Evolutionary conservation across 106 monocot genomes (phyloP), one percentile per base, ranked within the genome.

Genomic region (Narthecium ossifragum): DNA sequence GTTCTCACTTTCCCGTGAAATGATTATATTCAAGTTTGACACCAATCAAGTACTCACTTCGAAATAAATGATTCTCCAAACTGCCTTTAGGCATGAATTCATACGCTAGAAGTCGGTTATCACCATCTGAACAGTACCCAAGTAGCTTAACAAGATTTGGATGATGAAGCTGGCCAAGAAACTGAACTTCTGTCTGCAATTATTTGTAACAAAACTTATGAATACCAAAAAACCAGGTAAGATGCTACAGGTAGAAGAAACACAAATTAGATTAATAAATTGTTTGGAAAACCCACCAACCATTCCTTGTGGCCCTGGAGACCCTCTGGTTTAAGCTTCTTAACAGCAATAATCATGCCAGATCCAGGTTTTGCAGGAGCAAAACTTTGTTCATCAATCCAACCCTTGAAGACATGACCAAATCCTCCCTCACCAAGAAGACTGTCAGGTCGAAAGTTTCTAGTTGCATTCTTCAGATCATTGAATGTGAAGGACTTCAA

Each of bases 1-100:
- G n/a, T n/a, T n/a, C n/a, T n/a, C n/a, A n/a, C n/a, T n/a, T n/a
- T n/a, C n/a, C n/a, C n/a, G n/a, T n/a, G n/a, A n/a, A n/a, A n/a
- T n/a, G n/a, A n/a, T n/a, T n/a, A n/a, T n/a, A n/a, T n/a, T n/a
- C n/a, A n/a, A n/a, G n/a, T n/a, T n/a, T n/a, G n/a, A n/a, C n/a
- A n/a, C n/a, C n/a, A n/a, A n/a, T n/a, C 10, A 41, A 43, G 43
- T 47, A 54, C 75, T 69, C 55, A 75, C 75, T 69, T 59, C 69
- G 55, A 46, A 75, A 75, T 23, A 75, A 61, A 63, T 75, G 75
- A 64, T 69, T 75, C 50, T 75, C 75, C 62, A 75, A 53, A 43
- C 69, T 75, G 21, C 75, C 75, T 69, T 52, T 75, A 31, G 61
- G 69, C 75, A 75, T 75, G 46, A 51, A 75, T 59, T 75, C 75